Percentiles rank a stretch among this genome's conserved stretches.
These are phyloP conservation scores for Withania somnifera DNA, from an alignment of 305 asterid genomes.

Conservation along the genomic window DNA sequence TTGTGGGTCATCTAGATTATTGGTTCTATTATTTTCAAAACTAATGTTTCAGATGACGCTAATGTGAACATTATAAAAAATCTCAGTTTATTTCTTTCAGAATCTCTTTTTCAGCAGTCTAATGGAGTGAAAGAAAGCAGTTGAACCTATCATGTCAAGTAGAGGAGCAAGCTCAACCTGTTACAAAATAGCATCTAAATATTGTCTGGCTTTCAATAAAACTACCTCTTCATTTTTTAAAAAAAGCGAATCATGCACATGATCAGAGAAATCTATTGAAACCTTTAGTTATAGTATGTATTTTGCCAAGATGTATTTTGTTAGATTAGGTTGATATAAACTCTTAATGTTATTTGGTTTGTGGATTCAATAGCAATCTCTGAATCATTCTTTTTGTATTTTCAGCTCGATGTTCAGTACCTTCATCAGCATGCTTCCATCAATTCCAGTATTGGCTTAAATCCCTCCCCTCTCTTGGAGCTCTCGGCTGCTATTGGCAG, in stretches of 20 bases:
- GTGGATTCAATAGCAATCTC: background rate
- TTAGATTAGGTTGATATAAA: background rate
- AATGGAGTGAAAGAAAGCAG: background rate
- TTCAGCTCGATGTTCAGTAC: constrained; percentile 74
- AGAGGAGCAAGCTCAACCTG: background rate
- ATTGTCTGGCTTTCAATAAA: background rate
- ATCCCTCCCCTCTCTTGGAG: constrained; percentile 71
- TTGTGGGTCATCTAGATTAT: background rate
- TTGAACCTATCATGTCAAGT: background rate
- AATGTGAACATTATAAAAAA: background rate
- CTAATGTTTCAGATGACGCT: background rate
- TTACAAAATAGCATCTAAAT: no score
- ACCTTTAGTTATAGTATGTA: background rate
- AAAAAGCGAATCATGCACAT: background rate
- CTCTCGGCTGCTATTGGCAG: constrained; percentile 69
- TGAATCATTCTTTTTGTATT: background rate
- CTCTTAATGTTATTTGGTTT: background rate
- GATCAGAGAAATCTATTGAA: background rate
- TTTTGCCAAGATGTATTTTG: background rate
- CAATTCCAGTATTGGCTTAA: constrained; percentile 65
- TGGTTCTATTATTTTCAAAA: background rate
- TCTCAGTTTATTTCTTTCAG: background rate
- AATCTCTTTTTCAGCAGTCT: background rate
- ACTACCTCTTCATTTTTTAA: background rate
- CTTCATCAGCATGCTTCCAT: constrained; percentile 60